These are phyloP conservation scores for Nephelium lappaceum DNA, from an alignment of 345 rosid genomes.

Conservation along the genomic window DNA sequence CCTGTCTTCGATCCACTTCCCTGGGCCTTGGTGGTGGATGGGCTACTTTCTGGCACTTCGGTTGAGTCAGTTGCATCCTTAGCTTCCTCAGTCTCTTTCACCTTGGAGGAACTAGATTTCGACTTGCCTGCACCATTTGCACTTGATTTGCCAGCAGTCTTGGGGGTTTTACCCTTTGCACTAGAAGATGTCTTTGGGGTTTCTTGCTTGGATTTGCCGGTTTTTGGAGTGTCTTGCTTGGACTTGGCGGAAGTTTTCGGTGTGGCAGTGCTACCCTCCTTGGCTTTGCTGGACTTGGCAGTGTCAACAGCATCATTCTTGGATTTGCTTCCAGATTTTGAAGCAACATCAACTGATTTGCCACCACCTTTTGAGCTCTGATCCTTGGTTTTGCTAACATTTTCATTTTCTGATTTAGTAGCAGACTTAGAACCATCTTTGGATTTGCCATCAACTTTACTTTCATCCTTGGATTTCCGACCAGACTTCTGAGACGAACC, in stretches of 20 bases:
- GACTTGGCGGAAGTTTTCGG: slow-evolving; percentile 31
- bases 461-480: slow-evolving; percentile 36
- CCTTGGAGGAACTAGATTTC: slow-evolving; percentile 55
- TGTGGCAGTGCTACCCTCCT: slow-evolving; percentile 28
- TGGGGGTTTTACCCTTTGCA: slow-evolving; percentile 43
- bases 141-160: slow-evolving; percentile 44
- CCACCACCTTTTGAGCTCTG: slow-evolving; percentile 41
- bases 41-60: slow-evolving; percentile 37
- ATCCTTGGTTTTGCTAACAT: slow-evolving; percentile 46
- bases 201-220: slow-evolving; percentile 51
- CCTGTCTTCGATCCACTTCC: slow-evolving; percentile 56
- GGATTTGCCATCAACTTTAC: slow-evolving; percentile 51
- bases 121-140: slow-evolving; percentile 45
- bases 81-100: slow-evolving; percentile 39
- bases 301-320: too few relatives aligned
- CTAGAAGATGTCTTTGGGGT: slow-evolving; percentile 36
- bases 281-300: slow-evolving; percentile 46
- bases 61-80: slow-evolving; percentile 56
- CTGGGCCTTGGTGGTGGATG: slow-evolving; percentile 40
- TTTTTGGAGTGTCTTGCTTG: slow-evolving; percentile 18
- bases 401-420: slow-evolving; percentile 43
- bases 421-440: slow-evolving; percentile 39
- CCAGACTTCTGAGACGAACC: slow-evolving; percentile 29
- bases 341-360: slow-evolving; percentile 40
- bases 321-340: slow-evolving; percentile 26